Evolutionary conservation across 2,329 filamentous ascomycete genomes (phyloP).

Genomic region (Penicillium sp.): DNA sequence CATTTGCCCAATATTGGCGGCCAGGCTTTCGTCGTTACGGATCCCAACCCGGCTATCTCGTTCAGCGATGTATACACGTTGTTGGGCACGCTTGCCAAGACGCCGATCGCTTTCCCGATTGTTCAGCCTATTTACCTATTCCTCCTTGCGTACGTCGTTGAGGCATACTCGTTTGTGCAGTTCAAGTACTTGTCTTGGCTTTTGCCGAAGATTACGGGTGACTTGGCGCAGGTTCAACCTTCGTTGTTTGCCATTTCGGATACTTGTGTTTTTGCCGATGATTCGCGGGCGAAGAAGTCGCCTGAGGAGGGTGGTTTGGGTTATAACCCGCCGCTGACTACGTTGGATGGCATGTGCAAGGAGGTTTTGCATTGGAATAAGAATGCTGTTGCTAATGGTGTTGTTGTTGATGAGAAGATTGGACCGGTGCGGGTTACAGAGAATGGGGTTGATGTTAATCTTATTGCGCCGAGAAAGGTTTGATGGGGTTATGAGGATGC

Average conservation of each 20-base stretch:
- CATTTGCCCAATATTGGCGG: constrained; percentile 40
- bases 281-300: constrained; percentile 25
- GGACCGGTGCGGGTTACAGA: constrained; percentile 13
- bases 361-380: constrained; percentile 36
- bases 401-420: constrained; percentile 11
- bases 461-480: constrained; percentile 16
- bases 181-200: constrained; percentile 26
- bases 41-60: constrained; percentile 47
- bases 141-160: constrained; percentile 32
- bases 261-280: constrained; percentile 30
- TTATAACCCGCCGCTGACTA: constrained; percentile 32
- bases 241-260: constrained; percentile 33
- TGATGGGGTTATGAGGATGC: background rate
- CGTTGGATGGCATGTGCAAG: constrained; percentile 35
- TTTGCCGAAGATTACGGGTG: constrained; percentile 25
- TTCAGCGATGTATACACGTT: constrained; percentile 35
- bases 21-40: constrained; percentile 53
- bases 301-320: constrained; percentile 34
- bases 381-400: constrained; percentile 15
- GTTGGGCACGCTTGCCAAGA: constrained; percentile 30
- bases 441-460: constrained; percentile 18
- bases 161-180: constrained; percentile 32
- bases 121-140: constrained; percentile 29
- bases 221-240: constrained; percentile 33
- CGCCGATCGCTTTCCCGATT: constrained; percentile 28